Conservation (phyloP, 352 stramenopile genomes). For the Globisporangium orthogonon region DNA sequence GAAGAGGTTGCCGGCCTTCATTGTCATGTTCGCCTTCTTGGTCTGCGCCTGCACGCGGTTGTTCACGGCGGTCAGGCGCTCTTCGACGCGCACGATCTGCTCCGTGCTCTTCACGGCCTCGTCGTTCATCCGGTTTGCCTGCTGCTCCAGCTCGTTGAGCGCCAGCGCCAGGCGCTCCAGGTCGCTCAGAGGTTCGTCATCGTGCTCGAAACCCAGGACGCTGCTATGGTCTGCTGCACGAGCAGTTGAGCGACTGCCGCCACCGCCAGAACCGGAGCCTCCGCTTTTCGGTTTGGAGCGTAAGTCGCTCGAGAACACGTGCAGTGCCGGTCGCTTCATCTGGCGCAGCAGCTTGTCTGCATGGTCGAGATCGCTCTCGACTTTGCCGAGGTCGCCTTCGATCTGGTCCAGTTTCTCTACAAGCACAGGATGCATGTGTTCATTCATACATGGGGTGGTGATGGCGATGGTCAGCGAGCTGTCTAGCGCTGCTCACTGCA, state of each 20-base stretch:
- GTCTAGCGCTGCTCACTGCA: neutral
- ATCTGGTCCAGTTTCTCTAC: constrained; percentile 70
- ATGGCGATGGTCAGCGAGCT: too few relatives aligned
- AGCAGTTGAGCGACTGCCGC: neutral
- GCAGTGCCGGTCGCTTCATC: constrained; percentile 61
- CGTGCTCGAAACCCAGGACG: neutral
- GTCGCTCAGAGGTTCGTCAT: constrained; percentile 29
- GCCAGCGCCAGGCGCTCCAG: constrained; percentile 53
- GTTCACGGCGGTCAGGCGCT: constrained; percentile 60
- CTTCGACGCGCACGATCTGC: constrained; percentile 66
- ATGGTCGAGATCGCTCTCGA: constrained; percentile 62
- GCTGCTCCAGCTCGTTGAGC: constrained; percentile 62
- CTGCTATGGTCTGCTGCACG: neutral
- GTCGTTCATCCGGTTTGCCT: constrained; percentile 57
- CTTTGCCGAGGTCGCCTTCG: constrained; percentile 47
- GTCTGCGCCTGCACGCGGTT: constrained; percentile 66
- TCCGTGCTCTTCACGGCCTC: constrained; percentile 62
- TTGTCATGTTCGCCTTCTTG: constrained; percentile 42
- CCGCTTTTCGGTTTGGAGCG: constrained; percentile 13
- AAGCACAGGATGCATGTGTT: neutral
- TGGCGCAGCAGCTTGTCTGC: constrained; percentile 68
- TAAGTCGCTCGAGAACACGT: constrained; percentile 53
- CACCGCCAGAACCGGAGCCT: neutral
- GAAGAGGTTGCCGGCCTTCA: constrained; percentile 37
- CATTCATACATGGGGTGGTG: neutral